Evolutionary conservation across 2,329 filamentous ascomycete genomes (phyloP).

Genomic region (Plectosphaerella plurivora): DNA sequence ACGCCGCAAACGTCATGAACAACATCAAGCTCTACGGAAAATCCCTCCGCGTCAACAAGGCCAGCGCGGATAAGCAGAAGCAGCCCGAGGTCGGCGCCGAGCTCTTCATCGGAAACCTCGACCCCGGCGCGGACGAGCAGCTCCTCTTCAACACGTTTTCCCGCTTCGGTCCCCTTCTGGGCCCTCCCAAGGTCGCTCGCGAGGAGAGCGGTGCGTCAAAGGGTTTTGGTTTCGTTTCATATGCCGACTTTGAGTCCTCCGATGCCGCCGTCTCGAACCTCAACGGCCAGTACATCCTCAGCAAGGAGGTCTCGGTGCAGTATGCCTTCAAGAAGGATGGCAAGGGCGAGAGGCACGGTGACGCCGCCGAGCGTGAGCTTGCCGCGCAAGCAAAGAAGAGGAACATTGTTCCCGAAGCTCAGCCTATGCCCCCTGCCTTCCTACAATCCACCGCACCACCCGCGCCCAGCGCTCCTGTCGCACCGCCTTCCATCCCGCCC

Average conservation of each 20-base stretch:
- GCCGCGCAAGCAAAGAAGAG: constrained; percentile 91
- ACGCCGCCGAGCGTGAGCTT: constrained; percentile 86
- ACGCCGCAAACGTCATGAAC: constrained; percentile 95
- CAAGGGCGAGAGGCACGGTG: constrained; percentile 92
- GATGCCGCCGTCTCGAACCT: constrained; percentile 89
- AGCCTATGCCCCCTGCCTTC: constrained; percentile 71
- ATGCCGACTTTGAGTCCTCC: constrained; percentile 86
- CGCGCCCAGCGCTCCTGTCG: constrained; percentile 9
- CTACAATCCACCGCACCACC: constrained; percentile 36
- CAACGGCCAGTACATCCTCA: constrained; percentile 94
- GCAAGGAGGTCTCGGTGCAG: constrained; percentile 93
- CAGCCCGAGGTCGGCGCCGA: constrained; percentile 91
- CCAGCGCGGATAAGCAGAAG: constrained; percentile 87
- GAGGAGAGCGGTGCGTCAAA: constrained; percentile 87
- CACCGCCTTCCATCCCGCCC: neutral
- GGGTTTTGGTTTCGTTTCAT: constrained; percentile 95
- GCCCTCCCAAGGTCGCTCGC: constrained; percentile 84
- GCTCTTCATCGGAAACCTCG: constrained; percentile 93
- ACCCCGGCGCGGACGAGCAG: constrained; percentile 92
- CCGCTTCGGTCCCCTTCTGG: constrained; percentile 81
- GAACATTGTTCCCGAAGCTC: constrained; percentile 79
- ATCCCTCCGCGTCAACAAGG: constrained; percentile 94
- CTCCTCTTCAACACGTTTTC: constrained; percentile 91
- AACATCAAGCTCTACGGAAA: constrained; percentile 90
- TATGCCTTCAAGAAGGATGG: constrained; percentile 99